phyloP scores from a whole-genome alignment of 2,329 filamentous ascomycete genomes.

The Fusarium duplospermum region DNA sequence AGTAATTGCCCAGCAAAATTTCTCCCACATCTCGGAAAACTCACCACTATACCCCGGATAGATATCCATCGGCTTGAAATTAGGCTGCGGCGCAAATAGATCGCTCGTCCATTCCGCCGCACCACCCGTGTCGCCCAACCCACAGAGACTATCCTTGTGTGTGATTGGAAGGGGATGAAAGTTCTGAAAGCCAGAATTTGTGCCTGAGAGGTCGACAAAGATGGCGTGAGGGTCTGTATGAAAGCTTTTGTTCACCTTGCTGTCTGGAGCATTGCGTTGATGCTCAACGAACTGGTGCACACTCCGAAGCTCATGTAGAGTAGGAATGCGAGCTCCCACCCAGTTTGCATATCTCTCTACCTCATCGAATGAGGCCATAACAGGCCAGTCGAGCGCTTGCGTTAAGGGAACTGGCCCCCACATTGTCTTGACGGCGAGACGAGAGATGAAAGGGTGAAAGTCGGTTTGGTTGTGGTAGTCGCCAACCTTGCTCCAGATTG shows the following conservation, averaged over 20 bases:
- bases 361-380: slow-evolving; percentile 26
- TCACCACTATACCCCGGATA: slow-evolving; percentile 32
- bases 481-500: slow-evolving; percentile 9
- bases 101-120: slow-evolving; percentile 27
- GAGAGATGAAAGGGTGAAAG: slow-evolving; percentile 4
- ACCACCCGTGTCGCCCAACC: slow-evolving; percentile 24
- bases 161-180: slow-evolving; percentile 21
- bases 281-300: slow-evolving; percentile 19
- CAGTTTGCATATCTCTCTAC: slow-evolving; percentile 17
- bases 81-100: slow-evolving; percentile 12
- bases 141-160: slow-evolving; percentile 11
- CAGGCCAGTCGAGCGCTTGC: slow-evolving; percentile 22
- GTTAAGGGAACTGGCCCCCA: slow-evolving; percentile 9
- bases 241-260: background rate
- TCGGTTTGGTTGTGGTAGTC: background rate
- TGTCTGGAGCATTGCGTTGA: slow-evolving; percentile 1
- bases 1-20: background rate
- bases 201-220: slow-evolving; percentile 6
- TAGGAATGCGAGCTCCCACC: slow-evolving; percentile 21
- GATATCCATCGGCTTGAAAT: slow-evolving; percentile 27
- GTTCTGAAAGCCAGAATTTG: slow-evolving; percentile 19
- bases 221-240: slow-evolving; percentile 10
- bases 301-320: slow-evolving; percentile 24
- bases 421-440: slow-evolving; percentile 21
- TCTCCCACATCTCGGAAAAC: too few species aligned